A percentile compares a stretch with the other conserved stretches of the same genome.
Conservation (phyloP, 225 moss, liverwort and hornwort genomes). For the Ulota crispa region DNA sequence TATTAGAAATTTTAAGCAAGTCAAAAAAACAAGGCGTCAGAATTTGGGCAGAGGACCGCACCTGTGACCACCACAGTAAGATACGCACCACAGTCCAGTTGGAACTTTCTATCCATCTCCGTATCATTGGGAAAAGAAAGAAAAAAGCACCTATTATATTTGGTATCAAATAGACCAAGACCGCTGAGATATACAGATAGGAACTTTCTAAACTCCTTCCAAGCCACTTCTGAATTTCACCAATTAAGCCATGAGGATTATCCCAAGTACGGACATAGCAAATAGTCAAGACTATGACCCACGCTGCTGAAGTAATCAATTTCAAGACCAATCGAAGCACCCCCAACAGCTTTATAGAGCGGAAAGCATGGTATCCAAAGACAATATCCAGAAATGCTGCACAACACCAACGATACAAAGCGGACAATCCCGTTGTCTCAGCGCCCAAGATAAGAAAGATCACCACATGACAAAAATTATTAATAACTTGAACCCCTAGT, state of each 20-base stretch:
- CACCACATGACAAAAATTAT: not conserved
- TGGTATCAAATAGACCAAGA: constrained; percentile 72
- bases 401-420: not conserved
- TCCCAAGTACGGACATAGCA: constrained; percentile 82
- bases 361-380: constrained; percentile 65
- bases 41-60: constrained; percentile 9
- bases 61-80: constrained; percentile 98
- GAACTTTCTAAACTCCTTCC: constrained; percentile 78
- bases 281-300: constrained; percentile 81
- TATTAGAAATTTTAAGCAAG: not conserved
- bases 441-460: not conserved
- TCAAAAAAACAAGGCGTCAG: not conserved
- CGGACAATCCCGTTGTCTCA: not conserved
- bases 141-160: constrained; percentile 77
- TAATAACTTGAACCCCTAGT: not conserved
- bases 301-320: constrained; percentile 73
- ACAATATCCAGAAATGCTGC: constrained; percentile 61
- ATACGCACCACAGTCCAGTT: constrained; percentile 77
- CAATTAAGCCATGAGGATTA: constrained; percentile 71
- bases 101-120: constrained; percentile 92
- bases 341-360: constrained; percentile 70
- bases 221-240: constrained; percentile 61
- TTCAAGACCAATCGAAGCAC: constrained; percentile 75
- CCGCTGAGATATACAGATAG: constrained; percentile 78
- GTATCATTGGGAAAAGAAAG: constrained; percentile 85